A percentile compares a stretch with the other conserved stretches of the same genome.
These are phyloP conservation scores for Stipa capillata DNA, from an alignment of 176 grass and related monocot genomes.

Conservation along the genomic window DNA sequence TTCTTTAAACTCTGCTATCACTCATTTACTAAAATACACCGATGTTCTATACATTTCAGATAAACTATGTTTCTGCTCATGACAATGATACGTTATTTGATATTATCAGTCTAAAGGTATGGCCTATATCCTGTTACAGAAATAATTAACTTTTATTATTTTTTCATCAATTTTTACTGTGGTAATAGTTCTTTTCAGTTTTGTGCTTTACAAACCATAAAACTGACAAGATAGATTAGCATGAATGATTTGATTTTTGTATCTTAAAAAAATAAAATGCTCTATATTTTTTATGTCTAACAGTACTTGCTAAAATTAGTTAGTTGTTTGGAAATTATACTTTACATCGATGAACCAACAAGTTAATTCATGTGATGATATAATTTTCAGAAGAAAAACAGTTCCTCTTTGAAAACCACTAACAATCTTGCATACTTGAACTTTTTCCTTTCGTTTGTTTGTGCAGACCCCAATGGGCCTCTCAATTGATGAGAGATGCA, in stretches of 20 bases:
- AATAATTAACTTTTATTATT: background rate
- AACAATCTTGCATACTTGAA: background rate
- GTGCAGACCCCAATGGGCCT: constrained; percentile 56
- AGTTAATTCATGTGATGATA: background rate
- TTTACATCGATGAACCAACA: background rate
- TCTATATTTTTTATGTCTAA: background rate
- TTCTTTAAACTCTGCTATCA: background rate
- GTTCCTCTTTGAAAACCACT: background rate
- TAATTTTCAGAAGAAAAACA: background rate
- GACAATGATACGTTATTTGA: constrained; percentile 95
- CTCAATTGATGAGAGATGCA: constrained; percentile 66
- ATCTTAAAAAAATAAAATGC: background rate
- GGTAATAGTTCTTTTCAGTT: background rate
- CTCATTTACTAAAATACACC: background rate
- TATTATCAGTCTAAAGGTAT: constrained; percentile 91
- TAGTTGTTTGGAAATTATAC: too few species aligned
- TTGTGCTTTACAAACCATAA: background rate
- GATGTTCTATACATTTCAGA: constrained; percentile 42
- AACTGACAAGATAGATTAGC: background rate
- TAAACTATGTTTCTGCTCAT: constrained; percentile 97
- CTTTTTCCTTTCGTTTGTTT: constrained; percentile 19
- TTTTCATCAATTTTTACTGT: background rate
- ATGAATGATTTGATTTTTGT: background rate
- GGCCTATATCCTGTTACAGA: background rate
- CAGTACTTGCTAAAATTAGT: too few species aligned